phyloP scores from a whole-genome alignment of 306 rosid genomes.

The Datisca glomerata region DNA sequence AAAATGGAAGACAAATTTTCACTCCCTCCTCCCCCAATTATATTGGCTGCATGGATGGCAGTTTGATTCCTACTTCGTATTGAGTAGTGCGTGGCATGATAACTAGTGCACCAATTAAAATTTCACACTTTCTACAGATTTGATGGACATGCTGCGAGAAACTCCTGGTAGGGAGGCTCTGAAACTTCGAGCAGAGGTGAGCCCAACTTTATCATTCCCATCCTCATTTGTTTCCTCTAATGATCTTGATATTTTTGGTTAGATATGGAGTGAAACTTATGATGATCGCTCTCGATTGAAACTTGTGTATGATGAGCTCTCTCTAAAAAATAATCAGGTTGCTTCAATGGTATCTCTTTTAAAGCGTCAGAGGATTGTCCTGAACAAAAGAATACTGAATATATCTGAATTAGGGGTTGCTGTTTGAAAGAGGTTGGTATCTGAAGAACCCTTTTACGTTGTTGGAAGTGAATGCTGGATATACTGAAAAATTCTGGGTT shows the following conservation, averaged over 20 bases:
- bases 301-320: not conserved
- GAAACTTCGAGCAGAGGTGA: constrained; percentile 81
- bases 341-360: constrained; percentile 54
- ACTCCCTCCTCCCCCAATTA: too few species aligned
- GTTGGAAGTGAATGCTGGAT: not conserved
- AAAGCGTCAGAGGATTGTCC: constrained; percentile 38
- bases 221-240: not conserved
- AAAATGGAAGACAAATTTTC: too few species aligned
- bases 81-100: too few species aligned
- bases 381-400: constrained; percentile 56
- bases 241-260: not conserved
- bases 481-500: too few species aligned
- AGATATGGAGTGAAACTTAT: not conserved
- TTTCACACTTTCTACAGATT: too few species aligned
- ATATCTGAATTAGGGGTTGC: constrained; percentile 66
- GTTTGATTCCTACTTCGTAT: too few species aligned
- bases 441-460: not conserved
- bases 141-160: constrained; percentile 74
- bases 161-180: constrained; percentile 62
- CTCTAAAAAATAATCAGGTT: constrained; percentile 30
- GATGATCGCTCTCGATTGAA: too few species aligned
- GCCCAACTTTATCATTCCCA: constrained; percentile 5
- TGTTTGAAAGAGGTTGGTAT: constrained; percentile 26
- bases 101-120: too few species aligned
- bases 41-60: too few species aligned